Evolutionary conservation across 495 filamentous ascomycete species (phyloP), one percentile per base, ranked within the genome.

Genomic region (Lichina pygmaea): DNA sequence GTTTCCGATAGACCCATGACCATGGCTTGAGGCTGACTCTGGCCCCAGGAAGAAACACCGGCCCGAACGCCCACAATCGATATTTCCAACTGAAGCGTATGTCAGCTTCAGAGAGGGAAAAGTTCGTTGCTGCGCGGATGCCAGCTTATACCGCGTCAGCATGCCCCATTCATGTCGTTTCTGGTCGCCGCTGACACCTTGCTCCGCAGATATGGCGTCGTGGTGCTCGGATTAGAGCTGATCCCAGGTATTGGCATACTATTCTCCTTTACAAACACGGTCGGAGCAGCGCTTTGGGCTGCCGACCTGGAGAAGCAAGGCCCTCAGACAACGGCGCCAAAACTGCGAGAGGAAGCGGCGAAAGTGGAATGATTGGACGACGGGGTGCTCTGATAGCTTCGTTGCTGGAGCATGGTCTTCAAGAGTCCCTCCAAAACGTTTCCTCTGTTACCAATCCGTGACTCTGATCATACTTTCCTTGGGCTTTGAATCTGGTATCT

Each of bases 61-160:
- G 74, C 0, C 72, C 71, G 0, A 54, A 42, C 0, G 61, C 64
- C 33, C 71, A 77, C 56, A 57, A 54, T 6, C 52, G 74, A 55
- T 97, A 93, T 58, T 94, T 93, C 54, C 81, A 92, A 60, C 63
- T 97, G 41, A 92, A 91, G 61, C 72, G 73, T 5, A 86, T 80
- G 77, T 62, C 66, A n/a, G 55, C 61, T 11, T 57, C 57, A 24
- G 62, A 80, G 57, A 66, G 60, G 50, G 66, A 73, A 44, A 63
- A 73, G 46, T 86, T 74, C 64, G 60, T 92, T 31, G 50, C 70
- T 44, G 62, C 70, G 47, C 66, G 78, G 46, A 61, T 64, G 43
- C 75, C 66, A 0, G 71, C 73, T 24, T 86, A 93, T 59, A 74
- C 75, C 34, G 71, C 76, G 86, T 91, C 60, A 60, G 72, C 24